Evolutionary conservation across 2,329 filamentous ascomycete genomes (phyloP).

Genomic region (Alternaria sp.): DNA sequence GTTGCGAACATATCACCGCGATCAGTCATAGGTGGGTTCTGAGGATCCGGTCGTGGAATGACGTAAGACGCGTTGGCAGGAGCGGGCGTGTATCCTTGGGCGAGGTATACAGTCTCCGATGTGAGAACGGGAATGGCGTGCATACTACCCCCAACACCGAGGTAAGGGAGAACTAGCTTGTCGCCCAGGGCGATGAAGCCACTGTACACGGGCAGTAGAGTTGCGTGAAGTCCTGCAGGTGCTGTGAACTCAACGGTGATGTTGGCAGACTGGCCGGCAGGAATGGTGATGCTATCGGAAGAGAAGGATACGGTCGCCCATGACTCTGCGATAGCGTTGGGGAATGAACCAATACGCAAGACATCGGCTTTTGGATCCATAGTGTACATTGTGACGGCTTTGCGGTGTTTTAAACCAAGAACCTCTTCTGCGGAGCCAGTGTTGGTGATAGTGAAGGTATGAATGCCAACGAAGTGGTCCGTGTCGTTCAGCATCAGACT

Average conservation of each 20-base stretch:
- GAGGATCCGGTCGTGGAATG: conserved; percentile 21
- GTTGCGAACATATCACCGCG: conserved; percentile 5
- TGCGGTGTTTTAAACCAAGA: conserved; percentile 15
- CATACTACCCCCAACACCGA: conserved; percentile 19
- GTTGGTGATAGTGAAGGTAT: conserved; percentile 33
- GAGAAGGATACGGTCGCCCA: conserved; percentile 23
- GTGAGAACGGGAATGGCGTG: conserved; percentile 15
- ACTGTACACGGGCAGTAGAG: conserved; percentile 32
- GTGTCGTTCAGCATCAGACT: conserved; percentile 34
- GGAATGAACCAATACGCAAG: conserved; percentile 10
- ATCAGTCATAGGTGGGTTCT: conserved; percentile 12
- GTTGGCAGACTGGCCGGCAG: conserved; percentile 11
- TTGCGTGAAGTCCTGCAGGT: conserved; percentile 15
- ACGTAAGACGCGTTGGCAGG: conserved; percentile 19
- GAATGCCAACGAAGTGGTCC: conserved; percentile 32
- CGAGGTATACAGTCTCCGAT: conserved; percentile 16
- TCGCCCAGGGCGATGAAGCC: conserved; percentile 27
- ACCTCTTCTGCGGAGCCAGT: conserved; percentile 5
- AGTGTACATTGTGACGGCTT: conserved; percentile 30
- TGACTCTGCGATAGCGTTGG: conserved; percentile 14
- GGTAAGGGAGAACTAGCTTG: conserved; percentile 28
- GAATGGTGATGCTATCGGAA: conserved; percentile 29
- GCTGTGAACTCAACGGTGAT: conserved; percentile 1
- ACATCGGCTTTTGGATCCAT: conserved; percentile 9
- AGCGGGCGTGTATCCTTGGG: conserved; percentile 13